phyloP scores from a whole-genome alignment of 441 rosid species.

The Eutrema salsugineum region DNA sequence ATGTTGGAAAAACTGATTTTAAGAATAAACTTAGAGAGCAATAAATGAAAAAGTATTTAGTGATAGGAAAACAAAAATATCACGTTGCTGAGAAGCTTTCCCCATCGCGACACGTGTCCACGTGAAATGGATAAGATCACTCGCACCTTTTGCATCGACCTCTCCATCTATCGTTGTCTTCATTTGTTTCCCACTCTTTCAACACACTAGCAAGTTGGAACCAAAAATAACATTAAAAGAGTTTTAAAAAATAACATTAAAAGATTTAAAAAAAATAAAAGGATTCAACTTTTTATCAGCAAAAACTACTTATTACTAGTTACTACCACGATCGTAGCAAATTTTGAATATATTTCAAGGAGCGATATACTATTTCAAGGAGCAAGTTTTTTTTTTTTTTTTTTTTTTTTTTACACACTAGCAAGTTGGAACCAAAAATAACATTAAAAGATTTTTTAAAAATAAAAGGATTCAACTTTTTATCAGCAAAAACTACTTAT shows the following conservation, averaged over 20 bases:
- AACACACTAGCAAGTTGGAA: background rate
- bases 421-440: background rate
- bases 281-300: background rate
- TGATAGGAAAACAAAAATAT: constrained; percentile 2
- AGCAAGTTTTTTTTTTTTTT: too few species aligned
- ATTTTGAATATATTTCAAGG: background rate
- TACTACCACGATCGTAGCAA: background rate
- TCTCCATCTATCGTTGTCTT: constrained; percentile 24
- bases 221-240: background rate
- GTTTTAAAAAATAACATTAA: background rate
- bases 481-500: background rate
- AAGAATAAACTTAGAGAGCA: background rate
- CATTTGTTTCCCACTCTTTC: background rate
- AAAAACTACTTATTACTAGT: background rate
- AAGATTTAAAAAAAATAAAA: background rate
- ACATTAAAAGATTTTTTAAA: too few species aligned
- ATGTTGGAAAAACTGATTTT: background rate
- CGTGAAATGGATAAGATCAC: constrained; percentile 29
- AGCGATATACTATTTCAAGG: background rate
- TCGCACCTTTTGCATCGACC: constrained; percentile 6
- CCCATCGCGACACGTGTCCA: constrained; percentile 31
- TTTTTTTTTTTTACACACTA: too few species aligned
- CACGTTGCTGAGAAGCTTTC: constrained; percentile 20
- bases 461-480: background rate
- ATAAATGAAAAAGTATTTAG: background rate